Conservation (phyloP, 768 basidiomycete genomes). For the Termitomyces sp. region DNA sequence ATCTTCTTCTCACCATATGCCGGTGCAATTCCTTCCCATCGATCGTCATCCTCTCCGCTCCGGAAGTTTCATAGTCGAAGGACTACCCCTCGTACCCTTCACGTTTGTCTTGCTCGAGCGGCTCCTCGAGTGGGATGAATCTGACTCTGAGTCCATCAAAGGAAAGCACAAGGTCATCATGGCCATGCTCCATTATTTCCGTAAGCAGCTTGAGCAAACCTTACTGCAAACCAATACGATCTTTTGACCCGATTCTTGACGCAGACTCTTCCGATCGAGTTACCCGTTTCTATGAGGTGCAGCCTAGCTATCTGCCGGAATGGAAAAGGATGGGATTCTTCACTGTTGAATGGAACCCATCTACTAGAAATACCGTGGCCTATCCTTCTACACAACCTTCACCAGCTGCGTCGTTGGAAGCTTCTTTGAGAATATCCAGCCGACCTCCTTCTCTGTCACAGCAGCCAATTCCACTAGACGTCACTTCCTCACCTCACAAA, state of each 20-base stretch:
- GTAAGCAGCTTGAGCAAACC: conserved; percentile 1
- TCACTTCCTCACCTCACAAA: not conserved
- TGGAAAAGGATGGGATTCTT: conserved; percentile 9
- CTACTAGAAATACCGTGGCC: not conserved
- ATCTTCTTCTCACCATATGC: not conserved
- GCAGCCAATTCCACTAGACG: not conserved
- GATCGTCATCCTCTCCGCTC: not conserved
- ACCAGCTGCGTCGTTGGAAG: not conserved
- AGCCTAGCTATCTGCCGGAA: conserved; percentile 1
- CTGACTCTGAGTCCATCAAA: not conserved
- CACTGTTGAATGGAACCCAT: not conserved
- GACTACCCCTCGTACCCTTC: conserved; percentile 8
- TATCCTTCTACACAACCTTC: not conserved
- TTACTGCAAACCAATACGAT: conserved; percentile 7
- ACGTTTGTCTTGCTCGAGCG: conserved; percentile 6
- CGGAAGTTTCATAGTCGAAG: not conserved
- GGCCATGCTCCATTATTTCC: conserved; percentile 7
- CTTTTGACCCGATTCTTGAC: conserved; percentile 9
- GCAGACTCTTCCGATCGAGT: conserved; percentile 1
- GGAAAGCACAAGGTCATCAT: not conserved
- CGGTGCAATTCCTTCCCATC: not conserved
- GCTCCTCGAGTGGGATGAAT: conserved; percentile 9
- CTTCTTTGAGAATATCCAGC: not conserved
- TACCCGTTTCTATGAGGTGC: not conserved
- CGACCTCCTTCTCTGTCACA: not conserved